These are phyloP conservation scores for Botrytis aclada DNA, from an alignment of 2,329 filamentous ascomycete species.

Conservation along the genomic window DNA sequence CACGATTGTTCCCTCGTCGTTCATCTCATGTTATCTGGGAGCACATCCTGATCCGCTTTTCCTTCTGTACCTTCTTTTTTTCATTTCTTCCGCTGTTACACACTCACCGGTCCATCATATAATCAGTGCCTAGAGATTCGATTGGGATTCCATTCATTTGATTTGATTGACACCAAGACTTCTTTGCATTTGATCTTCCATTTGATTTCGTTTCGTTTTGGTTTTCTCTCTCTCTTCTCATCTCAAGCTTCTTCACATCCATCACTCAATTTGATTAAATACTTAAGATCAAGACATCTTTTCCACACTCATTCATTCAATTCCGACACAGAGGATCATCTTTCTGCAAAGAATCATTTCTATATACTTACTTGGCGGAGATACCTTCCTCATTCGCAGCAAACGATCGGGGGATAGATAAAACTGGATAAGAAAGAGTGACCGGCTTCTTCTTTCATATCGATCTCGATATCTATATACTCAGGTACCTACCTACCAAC, in stretches of 20 bases:
- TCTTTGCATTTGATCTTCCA: neutral
- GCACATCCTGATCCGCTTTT: neutral
- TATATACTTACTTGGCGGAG: neutral
- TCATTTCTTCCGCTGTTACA: neutral
- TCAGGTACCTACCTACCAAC: neutral
- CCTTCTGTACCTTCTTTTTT: neutral
- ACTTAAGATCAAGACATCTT: no score
- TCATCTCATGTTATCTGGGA: neutral
- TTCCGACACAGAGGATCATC: neutral
- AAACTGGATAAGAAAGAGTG: neutral
- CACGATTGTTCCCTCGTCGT: neutral
- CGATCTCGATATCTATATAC: neutral
- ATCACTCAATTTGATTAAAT: no score
- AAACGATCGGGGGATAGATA: neutral
- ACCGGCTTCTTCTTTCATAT: neutral
- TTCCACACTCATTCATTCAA: neutral
- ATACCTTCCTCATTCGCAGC: neutral
- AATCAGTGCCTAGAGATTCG: neutral
- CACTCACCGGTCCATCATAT: neutral
- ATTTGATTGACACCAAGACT: no score
- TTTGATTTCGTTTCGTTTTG: neutral
- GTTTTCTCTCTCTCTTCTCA: neutral
- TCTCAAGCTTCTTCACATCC: neutral
- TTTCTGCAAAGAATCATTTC: neutral
- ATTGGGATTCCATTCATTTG: no score